A percentile compares a stretch with the other conserved stretches of the same genome.
Conservation (phyloP, 2,329 filamentous ascomycete species). For the Dendrostoma leiphaemia region DNA sequence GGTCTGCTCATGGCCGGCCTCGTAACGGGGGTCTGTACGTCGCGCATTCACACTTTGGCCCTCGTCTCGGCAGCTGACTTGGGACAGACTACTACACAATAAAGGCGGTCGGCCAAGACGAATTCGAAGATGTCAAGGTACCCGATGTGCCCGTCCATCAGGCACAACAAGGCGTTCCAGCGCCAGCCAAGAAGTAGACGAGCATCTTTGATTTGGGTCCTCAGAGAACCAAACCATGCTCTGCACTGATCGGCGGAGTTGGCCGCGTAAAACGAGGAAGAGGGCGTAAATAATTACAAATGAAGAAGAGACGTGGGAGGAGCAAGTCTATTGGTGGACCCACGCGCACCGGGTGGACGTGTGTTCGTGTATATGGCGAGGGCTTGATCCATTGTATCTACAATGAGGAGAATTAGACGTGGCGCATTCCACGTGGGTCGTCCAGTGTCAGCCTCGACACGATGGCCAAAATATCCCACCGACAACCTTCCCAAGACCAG, state of each 20-base stretch:
- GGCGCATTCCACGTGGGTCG: not conserved
- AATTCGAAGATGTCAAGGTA: conserved; percentile 93
- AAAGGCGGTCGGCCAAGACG: conserved; percentile 86
- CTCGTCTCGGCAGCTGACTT: not conserved
- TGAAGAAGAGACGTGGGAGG: too few relatives aligned
- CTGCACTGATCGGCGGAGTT: not conserved
- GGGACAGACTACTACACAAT: conserved; percentile 61
- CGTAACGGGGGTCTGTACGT: conserved; percentile 84
- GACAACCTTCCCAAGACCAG: conserved; percentile 3
- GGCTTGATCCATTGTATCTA: conserved; percentile 7
- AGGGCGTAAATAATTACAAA: not conserved
- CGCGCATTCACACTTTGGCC: too few relatives aligned
- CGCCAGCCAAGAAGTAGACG: conserved; percentile 27
- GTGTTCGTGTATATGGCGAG: not conserved
- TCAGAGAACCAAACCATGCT: too few relatives aligned
- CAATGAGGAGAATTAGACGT: not conserved
- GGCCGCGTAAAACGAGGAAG: not conserved
- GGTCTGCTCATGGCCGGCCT: conserved; percentile 74
- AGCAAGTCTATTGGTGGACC: not conserved
- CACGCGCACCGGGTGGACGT: not conserved
- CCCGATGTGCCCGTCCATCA: conserved; percentile 62
- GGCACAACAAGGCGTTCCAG: conserved; percentile 19
- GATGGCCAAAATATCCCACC: not conserved
- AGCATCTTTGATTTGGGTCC: too few relatives aligned
- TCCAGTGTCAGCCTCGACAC: not conserved